Base-by-base conservation (phyloP, 176 grass and related monocot genomes). In the Phyllostachys edulis region DNA sequence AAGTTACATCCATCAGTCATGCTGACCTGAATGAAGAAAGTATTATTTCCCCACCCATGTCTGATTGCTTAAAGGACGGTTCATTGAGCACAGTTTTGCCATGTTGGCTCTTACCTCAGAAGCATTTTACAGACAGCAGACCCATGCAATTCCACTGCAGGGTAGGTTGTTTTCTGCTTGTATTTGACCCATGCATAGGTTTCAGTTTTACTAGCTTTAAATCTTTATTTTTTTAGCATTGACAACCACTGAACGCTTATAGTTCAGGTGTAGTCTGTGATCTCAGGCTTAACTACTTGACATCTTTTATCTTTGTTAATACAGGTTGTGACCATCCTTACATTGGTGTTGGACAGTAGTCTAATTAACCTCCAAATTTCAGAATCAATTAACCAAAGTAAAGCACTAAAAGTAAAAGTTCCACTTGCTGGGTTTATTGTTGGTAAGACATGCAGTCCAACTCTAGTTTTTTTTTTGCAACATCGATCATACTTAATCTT, bases 381-480 rank as follows among this genome's bases (percentile, higher is more conserved):
- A 59, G 56, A 86, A 90, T 54, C 51, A 27, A 69, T 15, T 44
- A 70, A 77, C 26, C 78, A 26, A 18, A 21, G 71, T 51, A 76
- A 80, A 74, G 68, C 79, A 71, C 74, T 49, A 78, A 74, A 80
- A 50, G 67, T 88, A 78, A 90, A 91, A 77, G 91, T 99, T 55
- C 84, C 45, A 37, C 67, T 87, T 78, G 93, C 89, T 80, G 77
- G 91, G 24, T 95, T 98, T 89, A 69, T 98, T 82, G 73, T 98
- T 82, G 96, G 93, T 96, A 92, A 90, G 87, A 86, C 56, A 67
- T 73, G 64, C 65, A 51, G 63, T 67, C 17, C 12, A 63, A 34
- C 37, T 75, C 3, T 41, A 67, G 16, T 52, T 68, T 34, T 32
- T 63, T 65, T 66, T 76, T 54, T 6, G 37, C 39, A 52, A 16